phyloP scores from a whole-genome alignment of 1,139 yeast species.

The Suhomyces terraborum region DNA sequence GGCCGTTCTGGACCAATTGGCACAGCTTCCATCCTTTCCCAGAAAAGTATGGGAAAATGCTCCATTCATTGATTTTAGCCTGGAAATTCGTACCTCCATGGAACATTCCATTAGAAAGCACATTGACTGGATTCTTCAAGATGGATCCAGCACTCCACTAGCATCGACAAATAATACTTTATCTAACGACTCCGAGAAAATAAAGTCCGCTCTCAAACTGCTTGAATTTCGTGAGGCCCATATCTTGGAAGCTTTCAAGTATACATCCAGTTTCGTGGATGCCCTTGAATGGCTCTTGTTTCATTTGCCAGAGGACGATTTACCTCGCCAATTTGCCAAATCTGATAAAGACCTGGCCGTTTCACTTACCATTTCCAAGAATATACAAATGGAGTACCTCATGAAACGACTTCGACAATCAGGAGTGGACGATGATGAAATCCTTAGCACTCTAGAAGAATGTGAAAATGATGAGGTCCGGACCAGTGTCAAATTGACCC shows the following conservation, averaged over 20 bases:
- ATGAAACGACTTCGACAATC: slow-evolving; percentile 60
- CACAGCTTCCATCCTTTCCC: slow-evolving; percentile 44
- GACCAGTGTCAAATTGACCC: slow-evolving; percentile 56
- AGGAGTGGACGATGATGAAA: slow-evolving; percentile 72
- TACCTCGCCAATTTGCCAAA: slow-evolving; percentile 61
- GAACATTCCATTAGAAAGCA: slow-evolving; percentile 57
- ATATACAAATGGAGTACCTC: slow-evolving; percentile 39
- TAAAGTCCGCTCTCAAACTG: slow-evolving; percentile 27
- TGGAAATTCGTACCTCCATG: slow-evolving; percentile 52
- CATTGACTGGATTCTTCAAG: slow-evolving; percentile 51
- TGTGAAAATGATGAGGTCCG: slow-evolving; percentile 48
- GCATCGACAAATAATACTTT: no score
- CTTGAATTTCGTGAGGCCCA: slow-evolving; percentile 75
- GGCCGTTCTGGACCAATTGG: slow-evolving; percentile 3
- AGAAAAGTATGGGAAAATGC: slow-evolving; percentile 67
- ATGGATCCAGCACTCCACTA: slow-evolving; percentile 9
- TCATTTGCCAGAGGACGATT: slow-evolving; percentile 91
- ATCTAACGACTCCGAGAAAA: neutral
- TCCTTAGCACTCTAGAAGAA: slow-evolving; percentile 48
- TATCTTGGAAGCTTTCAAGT: slow-evolving; percentile 67
- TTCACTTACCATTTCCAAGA: slow-evolving; percentile 49
- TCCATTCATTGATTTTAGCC: slow-evolving; percentile 51
- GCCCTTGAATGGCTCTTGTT: slow-evolving; percentile 82
- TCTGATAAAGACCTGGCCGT: slow-evolving; percentile 49
- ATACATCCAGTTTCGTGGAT: slow-evolving; percentile 54